Evolutionary conservation across 2,329 filamentous ascomycete genomes (phyloP).

Genomic region (Fusarium siculi): DNA sequence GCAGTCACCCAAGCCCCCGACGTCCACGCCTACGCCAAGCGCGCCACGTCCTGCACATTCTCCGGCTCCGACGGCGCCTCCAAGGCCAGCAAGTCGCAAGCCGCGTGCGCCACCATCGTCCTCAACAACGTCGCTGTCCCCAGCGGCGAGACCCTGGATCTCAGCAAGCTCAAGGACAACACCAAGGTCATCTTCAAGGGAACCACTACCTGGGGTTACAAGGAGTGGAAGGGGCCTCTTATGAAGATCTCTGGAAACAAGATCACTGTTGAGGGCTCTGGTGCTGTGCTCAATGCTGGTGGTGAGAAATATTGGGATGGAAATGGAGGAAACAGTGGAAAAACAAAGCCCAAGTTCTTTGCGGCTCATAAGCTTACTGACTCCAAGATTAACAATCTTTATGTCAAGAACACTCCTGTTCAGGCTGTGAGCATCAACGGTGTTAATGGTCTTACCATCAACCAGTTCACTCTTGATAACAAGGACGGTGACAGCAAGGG

Average conservation of each 20-base stretch:
- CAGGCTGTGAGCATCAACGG: slow-evolving; percentile 54
- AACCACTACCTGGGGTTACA: slow-evolving; percentile 39
- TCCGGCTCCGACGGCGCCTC: slow-evolving; percentile 33
- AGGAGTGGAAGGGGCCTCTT: slow-evolving; percentile 40
- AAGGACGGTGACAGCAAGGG: slow-evolving; percentile 48
- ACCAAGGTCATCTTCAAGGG: slow-evolving; percentile 41
- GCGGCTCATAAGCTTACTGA: slow-evolving; percentile 36
- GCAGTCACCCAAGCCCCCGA: slow-evolving; percentile 11
- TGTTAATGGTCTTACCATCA: slow-evolving; percentile 49
- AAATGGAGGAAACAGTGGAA: slow-evolving; percentile 32
- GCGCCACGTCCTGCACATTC: slow-evolving; percentile 34
- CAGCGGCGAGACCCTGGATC: slow-evolving; percentile 34
- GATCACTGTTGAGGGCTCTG: slow-evolving; percentile 39
- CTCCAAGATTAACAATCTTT: slow-evolving; percentile 51
- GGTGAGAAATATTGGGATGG: slow-evolving; percentile 41
- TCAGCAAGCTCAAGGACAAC: slow-evolving; percentile 33
- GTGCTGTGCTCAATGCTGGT: slow-evolving; percentile 33
- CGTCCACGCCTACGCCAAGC: slow-evolving; percentile 24
- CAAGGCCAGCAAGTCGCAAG: slow-evolving; percentile 24
- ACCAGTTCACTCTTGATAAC: slow-evolving; percentile 53
- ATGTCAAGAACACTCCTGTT: slow-evolving; percentile 55
- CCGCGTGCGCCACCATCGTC: slow-evolving; percentile 32
- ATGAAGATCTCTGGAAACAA: slow-evolving; percentile 34
- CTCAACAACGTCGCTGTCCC: slow-evolving; percentile 32
- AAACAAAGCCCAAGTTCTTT: slow-evolving; percentile 41